phyloP scores from a whole-genome alignment of 306 rosid species.

The Casuarina cunninghamiana region DNA sequence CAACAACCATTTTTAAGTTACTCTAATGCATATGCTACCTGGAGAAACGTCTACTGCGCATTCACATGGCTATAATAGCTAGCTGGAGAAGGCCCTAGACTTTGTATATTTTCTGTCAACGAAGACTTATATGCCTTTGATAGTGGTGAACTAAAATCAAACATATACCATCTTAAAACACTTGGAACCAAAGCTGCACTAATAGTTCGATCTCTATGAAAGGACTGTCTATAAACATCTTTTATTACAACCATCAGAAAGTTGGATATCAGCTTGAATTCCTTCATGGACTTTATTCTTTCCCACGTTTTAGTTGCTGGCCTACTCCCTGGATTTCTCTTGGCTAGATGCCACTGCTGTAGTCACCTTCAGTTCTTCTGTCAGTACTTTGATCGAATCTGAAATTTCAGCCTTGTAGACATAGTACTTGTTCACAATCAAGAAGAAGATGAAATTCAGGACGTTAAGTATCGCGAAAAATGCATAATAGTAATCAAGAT shows the following conservation, averaged over 20 bases:
- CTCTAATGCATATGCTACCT: no score
- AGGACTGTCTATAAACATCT: background rate
- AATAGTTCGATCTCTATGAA: conserved; percentile 5
- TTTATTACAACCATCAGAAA: background rate
- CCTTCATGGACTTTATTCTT: background rate
- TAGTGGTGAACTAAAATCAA: background rate
- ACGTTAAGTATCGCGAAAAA: conserved; percentile 46
- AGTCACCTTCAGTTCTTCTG: conserved; percentile 61
- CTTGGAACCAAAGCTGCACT: no score
- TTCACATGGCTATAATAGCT: no score
- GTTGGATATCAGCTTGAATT: background rate
- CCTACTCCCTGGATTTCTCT: background rate
- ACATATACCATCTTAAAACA: background rate
- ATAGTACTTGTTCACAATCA: conserved; percentile 41
- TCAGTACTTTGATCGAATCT: conserved; percentile 59
- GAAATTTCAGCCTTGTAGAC: conserved; percentile 82
- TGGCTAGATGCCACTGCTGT: conserved; percentile 9
- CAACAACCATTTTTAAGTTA: no score
- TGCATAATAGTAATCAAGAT: conserved; percentile 82
- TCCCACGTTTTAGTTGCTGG: background rate
- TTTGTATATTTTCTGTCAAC: no score
- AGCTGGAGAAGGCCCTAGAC: no score
- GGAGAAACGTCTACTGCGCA: background rate
- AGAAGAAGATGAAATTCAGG: conserved; percentile 38
- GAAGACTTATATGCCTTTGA: no score